Base-by-base conservation (phyloP, 2,329 filamentous ascomycete genomes). In the Harringtonia lauricola region DNA sequence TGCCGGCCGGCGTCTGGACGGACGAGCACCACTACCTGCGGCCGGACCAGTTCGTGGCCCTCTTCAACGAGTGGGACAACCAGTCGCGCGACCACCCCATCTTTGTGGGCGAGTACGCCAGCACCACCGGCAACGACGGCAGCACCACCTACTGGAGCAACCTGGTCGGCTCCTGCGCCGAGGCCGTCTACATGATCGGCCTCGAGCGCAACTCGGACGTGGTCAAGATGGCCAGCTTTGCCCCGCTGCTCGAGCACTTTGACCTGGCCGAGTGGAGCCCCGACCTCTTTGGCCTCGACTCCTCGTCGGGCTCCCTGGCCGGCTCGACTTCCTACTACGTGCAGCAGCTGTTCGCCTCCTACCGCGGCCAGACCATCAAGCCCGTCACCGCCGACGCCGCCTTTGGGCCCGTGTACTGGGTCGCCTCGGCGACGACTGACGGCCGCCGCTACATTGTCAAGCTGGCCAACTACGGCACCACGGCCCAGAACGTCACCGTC, bases 11-110 rank as follows among this genome's bases (percentile, higher is more conserved):
- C 3, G 49, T 45, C 10, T 48, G 49, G 14, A 54, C 51, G 1
- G 55, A 58, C 39, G 55, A 51, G 24, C 56, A 58, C 45, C 46
- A 51, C 2, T 78, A 76, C 52, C 59, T 65, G 18, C 61, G 60
- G n/a, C 72, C 74, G 0, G 64, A 76, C 49, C 60, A 60, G 12
- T 65, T 76, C 8, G 65, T 76, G 0, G 54, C 58, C 0, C 61
- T 66, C 38, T 79, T 76, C 45, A 57, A 64, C 44, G 63, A 64
- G 39, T 78, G 79, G 46, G 76, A 79, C 51, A 34, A 41, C 35
- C 54, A 17, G 48, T 54, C 30, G 49, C 49, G 51, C 42, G 9
- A 47, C 41, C 22, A 13, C n/a, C 22, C 40, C 29, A 28, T 40
- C 8, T 22, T 40, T 12, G 38, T 33, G 28, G 38, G 28, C 28